These are phyloP conservation scores for Auriculariales sp. DNA, from an alignment of 768 basidiomycete species.

Conservation along the genomic window DNA sequence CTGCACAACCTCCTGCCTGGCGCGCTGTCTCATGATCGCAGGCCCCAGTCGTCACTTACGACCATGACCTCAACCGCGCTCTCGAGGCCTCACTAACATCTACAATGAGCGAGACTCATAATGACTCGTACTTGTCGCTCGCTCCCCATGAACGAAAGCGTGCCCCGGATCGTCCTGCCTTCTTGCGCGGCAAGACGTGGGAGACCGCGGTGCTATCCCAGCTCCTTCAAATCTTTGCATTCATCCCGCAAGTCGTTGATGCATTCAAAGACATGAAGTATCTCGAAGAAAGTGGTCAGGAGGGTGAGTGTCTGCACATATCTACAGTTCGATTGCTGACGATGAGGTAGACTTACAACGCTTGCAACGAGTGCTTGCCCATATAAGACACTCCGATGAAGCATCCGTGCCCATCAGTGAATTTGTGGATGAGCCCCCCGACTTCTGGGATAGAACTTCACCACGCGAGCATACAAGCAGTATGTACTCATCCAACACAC, in stretches of 20 bases:
- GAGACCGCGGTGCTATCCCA: not conserved
- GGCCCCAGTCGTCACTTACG: slow-evolving; percentile 19
- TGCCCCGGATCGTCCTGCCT: not conserved
- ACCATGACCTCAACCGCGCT: slow-evolving; percentile 49
- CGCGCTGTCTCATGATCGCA: not conserved
- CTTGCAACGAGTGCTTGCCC: too few species aligned
- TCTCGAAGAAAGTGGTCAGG: slow-evolving; percentile 27
- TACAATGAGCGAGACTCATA: slow-evolving; percentile 18
- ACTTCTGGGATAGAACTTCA: too few species aligned
- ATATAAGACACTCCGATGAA: too few species aligned
- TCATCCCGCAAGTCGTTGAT: slow-evolving; percentile 51
- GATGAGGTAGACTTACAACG: too few species aligned
- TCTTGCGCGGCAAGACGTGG: not conserved
- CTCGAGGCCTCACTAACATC: slow-evolving; percentile 54
- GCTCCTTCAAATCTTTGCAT: slow-evolving; percentile 25
- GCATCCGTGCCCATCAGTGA: too few species aligned
- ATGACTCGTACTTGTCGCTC: slow-evolving; percentile 35
- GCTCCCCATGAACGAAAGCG: slow-evolving; percentile 39
- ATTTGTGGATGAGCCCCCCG: too few species aligned
- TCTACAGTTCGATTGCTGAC: not conserved
- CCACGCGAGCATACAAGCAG: too few species aligned
- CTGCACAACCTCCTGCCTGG: not conserved
- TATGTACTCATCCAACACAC: too few species aligned
- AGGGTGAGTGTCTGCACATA: not conserved
- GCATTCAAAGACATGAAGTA: slow-evolving; percentile 59